Percentiles rank a stretch among this genome's conserved stretches.
Evolutionary conservation across 495 filamentous ascomycete genomes (phyloP).

Genomic region (Alectoria sarmentosa): DNA sequence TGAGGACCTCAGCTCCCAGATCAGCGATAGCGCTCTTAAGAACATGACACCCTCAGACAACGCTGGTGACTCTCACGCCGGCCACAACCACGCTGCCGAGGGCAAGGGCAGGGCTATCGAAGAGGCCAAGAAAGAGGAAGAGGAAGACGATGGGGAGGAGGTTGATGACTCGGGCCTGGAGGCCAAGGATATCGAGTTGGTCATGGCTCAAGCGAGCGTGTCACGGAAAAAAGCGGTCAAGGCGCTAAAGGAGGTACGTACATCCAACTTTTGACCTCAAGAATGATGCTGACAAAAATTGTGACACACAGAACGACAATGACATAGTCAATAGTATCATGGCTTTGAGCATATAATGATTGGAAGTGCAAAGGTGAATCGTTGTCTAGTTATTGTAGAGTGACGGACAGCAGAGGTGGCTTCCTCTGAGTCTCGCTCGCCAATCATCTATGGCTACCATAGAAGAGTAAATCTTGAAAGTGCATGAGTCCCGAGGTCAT

Average conservation of each 20-base stretch:
- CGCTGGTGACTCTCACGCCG: conserved; percentile 77
- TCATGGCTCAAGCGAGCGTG: conserved; percentile 96
- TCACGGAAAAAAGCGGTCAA: conserved; percentile 97
- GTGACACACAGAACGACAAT: conserved; percentile 90
- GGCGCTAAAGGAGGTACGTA: conserved; percentile 58
- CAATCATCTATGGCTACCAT: no score
- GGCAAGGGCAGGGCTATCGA: conserved; percentile 73
- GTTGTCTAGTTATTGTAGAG: no score
- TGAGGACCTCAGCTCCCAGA: conserved; percentile 94
- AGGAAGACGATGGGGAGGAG: conserved; percentile 93
- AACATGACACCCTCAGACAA: conserved; percentile 49
- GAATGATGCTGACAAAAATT: no score
- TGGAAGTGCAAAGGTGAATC: no score
- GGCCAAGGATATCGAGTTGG: conserved; percentile 97
- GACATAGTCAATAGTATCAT: conserved; percentile 86
- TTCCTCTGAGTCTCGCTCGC: no score
- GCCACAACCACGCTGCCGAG: conserved; percentile 60
- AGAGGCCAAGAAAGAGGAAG: conserved; percentile 73
- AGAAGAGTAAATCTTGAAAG: no score
- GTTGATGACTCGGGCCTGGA: conserved; percentile 90
- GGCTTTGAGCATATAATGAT: no score
- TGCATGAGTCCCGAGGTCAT: no score
- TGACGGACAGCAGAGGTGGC: no score
- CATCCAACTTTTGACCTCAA: neutral
- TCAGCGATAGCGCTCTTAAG: conserved; percentile 22